Percentiles rank a stretch among this genome's conserved stretches.
These are phyloP conservation scores for Whalleya microplaca DNA, from an alignment of 2,329 filamentous ascomycete genomes.

Conservation along the genomic window DNA sequence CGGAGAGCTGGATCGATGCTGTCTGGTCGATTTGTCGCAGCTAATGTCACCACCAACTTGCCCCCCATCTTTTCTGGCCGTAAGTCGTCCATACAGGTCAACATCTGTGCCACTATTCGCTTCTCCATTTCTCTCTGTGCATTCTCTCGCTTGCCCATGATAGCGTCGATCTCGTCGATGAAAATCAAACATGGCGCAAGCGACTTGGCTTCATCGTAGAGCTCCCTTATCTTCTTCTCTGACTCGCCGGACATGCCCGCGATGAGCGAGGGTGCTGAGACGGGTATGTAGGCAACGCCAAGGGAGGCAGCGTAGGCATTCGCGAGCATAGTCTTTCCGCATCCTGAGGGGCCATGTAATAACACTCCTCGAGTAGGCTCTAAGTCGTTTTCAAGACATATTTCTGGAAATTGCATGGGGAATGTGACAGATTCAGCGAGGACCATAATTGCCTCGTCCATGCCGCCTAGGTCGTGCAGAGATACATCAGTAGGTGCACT, in stretches of 20 bases:
- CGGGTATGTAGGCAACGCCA: conserved; percentile 77
- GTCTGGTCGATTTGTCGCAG: conserved; percentile 87
- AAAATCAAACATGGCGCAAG: conserved; percentile 89
- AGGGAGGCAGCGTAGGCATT: conserved; percentile 78
- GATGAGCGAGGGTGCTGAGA: conserved; percentile 81
- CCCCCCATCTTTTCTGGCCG: conserved; percentile 68
- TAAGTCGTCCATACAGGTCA: conserved; percentile 85
- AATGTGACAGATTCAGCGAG: conserved; percentile 73
- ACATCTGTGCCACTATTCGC: conserved; percentile 79
- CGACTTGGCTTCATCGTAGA: conserved; percentile 85
- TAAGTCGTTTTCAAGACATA: conserved; percentile 67
- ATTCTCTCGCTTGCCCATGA: conserved; percentile 83
- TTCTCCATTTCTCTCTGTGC: conserved; percentile 89
- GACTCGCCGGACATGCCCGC: conserved; percentile 89
- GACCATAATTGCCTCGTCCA: conserved; percentile 71
- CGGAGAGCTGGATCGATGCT: conserved; percentile 80
- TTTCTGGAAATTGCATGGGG: conserved; percentile 70
- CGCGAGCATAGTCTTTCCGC: conserved; percentile 84
- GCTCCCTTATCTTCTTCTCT: conserved; percentile 81
- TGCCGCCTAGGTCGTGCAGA: conserved; percentile 74
- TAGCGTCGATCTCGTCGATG: conserved; percentile 89
- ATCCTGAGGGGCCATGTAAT: conserved; percentile 82
- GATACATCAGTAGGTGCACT: conserved; percentile 69
- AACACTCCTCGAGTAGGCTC: conserved; percentile 76
- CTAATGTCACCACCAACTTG: conserved; percentile 85